Evolutionary conservation across 2,329 filamentous ascomycete species (phyloP), one percentile per base, ranked within the genome.

Genomic region (Leptographium lundbergii): DNA sequence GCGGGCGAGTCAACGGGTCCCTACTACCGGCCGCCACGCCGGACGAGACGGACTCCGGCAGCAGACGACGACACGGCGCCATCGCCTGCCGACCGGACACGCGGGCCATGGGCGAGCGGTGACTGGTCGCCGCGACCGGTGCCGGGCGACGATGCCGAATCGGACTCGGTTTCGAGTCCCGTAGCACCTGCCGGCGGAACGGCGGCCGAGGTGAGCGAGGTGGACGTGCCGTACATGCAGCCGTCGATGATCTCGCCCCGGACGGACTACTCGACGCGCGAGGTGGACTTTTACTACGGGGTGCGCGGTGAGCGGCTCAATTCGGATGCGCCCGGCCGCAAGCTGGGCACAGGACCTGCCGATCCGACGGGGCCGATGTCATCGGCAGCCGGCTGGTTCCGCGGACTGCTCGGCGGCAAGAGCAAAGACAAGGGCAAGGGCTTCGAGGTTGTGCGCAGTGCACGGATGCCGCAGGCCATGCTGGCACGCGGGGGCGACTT

Each of bases 281-380:
- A 99, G 71, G 90, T 95, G 0, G 94, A 99, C 70, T 96, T 96
- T 67, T 97, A 97, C 72, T 97, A 99, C 67, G 88, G 91, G 11
- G 88, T 95, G 22, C 84, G 94, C 39, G 94, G 94, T 0, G 89
- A 91, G 24, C 90, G 92, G 1, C 75, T 97, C 14, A 91, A 87
- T 65, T 88, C 90, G 1, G 88, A 90, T 61, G 84, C 84, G 3
- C 87, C 88, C 0, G 90, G 88, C 24, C 81, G 94, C 56, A 92
- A 89, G 69, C 77, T 96, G 56, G 92, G 94, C 67, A 99, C 94
- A 5, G 94, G 94, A 0, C 94, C 94, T 2, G 91, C 91, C 10
- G 92, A 99, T 74, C 94, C 94, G 0, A 96, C 91, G 45, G 89
- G 91, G 0, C 90, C 91, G 0, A 88, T 96, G 24, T 88, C 90